Conservation (phyloP, 768 basidiomycete genomes). For the Fomitopsis serialis region DNA sequence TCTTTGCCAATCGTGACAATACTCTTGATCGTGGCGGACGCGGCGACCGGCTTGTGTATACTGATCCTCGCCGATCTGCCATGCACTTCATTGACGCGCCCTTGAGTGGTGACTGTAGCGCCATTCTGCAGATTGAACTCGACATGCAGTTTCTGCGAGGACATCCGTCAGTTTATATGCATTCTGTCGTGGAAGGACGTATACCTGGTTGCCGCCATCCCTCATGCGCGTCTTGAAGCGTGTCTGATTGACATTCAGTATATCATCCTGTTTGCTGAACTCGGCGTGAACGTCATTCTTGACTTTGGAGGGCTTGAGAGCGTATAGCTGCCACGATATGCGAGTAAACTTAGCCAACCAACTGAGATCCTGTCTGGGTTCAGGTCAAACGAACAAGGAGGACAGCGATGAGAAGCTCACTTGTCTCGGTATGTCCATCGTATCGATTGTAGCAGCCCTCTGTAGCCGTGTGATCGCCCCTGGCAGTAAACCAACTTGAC, state of each 20-base stretch:
- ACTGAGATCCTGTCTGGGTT: conserved; percentile 31
- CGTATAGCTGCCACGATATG: conserved; percentile 40
- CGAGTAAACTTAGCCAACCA: conserved; percentile 41
- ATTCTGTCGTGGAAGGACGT: conserved; percentile 18
- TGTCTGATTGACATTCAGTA: conserved; percentile 28
- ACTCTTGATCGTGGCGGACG: background rate
- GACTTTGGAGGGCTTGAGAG: conserved; percentile 38
- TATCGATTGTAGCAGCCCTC: background rate
- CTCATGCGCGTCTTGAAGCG: conserved; percentile 44
- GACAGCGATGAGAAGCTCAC: background rate
- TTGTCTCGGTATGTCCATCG: background rate
- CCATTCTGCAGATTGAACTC: background rate
- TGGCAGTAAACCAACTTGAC: background rate
- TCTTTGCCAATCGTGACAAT: conserved; percentile 16
- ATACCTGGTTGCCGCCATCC: conserved; percentile 33
- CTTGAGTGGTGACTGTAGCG: background rate
- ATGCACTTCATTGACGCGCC: conserved; percentile 19
- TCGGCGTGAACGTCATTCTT: conserved; percentile 36
- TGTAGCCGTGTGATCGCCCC: background rate
- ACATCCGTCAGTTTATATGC: background rate
- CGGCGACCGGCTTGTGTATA: background rate
- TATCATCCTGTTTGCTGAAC: conserved; percentile 23
- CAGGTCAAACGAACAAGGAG: background rate
- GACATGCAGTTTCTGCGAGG: conserved; percentile 17
- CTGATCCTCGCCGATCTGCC: conserved; percentile 28